These are phyloP conservation scores for Ormosia semicastrata DNA, from an alignment of 306 rosid species.

Conservation along the genomic window DNA sequence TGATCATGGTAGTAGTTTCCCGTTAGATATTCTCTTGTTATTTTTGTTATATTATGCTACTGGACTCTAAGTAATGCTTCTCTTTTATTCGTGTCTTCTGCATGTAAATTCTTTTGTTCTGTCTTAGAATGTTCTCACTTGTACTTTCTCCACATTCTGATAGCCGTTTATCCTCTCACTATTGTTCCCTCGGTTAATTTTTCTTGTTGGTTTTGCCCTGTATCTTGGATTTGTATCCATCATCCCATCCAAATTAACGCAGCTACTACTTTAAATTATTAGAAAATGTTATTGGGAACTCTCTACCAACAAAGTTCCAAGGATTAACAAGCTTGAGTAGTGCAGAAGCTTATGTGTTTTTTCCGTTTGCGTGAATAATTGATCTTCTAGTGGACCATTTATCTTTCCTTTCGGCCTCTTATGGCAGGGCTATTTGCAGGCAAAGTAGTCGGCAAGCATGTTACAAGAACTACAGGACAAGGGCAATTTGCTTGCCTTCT, in stretches of 20 bases:
- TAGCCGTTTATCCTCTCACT: neutral
- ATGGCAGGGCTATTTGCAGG: neutral
- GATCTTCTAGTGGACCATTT: neutral
- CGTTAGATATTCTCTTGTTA: conserved; percentile 44
- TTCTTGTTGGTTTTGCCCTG: neutral
- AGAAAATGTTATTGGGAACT: neutral
- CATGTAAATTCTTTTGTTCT: conserved; percentile 23
- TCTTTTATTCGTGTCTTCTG: conserved; percentile 29
- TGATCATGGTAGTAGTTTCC: conserved; percentile 40
- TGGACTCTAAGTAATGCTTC: conserved; percentile 43
- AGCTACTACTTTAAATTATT: neutral
- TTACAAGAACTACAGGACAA: conserved; percentile 28
- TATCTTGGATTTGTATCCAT: neutral
- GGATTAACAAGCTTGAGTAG: neutral
- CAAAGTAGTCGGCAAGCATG: neutral
- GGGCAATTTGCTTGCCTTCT: neutral
- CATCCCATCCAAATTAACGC: neutral
- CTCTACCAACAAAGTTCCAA: conserved; percentile 7
- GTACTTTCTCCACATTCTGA: neutral
- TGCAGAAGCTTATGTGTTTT: neutral
- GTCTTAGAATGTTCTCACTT: neutral
- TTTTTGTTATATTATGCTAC: conserved; percentile 48
- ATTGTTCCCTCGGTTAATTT: neutral
- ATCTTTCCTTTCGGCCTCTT: neutral
- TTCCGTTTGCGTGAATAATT: neutral